Conservation (phyloP, 139 green algal species). For the Chlorella sp. region DNA sequence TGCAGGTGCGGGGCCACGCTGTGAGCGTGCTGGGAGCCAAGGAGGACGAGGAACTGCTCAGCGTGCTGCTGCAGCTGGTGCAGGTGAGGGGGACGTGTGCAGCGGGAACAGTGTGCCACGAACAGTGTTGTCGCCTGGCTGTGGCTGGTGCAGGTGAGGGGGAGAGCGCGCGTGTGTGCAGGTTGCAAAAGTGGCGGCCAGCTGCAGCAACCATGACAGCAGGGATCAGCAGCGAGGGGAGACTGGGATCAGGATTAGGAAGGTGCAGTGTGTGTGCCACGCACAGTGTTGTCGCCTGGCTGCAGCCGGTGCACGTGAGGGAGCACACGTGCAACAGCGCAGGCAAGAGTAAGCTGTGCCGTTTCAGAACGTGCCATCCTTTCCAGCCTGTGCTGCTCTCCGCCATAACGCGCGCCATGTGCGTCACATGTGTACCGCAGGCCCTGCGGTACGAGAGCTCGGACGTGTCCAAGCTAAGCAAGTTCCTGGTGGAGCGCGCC, state of each 20-base stretch:
- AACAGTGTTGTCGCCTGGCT: background rate
- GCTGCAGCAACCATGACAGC: no score
- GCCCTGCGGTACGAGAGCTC: constrained; percentile 86
- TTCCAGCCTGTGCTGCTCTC: background rate
- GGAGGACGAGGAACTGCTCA: constrained; percentile 82
- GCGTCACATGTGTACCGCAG: no score
- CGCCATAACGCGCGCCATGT: no score
- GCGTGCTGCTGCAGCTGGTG: constrained; percentile 92
- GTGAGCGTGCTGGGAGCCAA: constrained; percentile 60
- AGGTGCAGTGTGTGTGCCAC: no score
- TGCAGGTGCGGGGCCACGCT: constrained; percentile 62
- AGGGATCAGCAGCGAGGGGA: no score
- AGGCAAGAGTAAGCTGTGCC: background rate
- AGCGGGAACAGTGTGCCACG: background rate
- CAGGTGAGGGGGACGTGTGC: constrained; percentile 30
- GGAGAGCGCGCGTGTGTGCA: no score
- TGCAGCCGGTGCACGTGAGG: no score
- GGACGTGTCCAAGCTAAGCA: constrained; percentile 47
- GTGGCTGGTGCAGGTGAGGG: no score
- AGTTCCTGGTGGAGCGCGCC: constrained; percentile 72
- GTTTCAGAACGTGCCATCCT: background rate
- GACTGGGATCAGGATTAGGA: no score
- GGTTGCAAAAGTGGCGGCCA: no score
- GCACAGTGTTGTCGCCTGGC: background rate
- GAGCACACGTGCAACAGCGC: background rate